Percentiles rank a stretch among this genome's conserved stretches.
Evolutionary conservation across 1,139 yeast genomes (phyloP).

Genomic region (Yamadazyma friedrichii): DNA sequence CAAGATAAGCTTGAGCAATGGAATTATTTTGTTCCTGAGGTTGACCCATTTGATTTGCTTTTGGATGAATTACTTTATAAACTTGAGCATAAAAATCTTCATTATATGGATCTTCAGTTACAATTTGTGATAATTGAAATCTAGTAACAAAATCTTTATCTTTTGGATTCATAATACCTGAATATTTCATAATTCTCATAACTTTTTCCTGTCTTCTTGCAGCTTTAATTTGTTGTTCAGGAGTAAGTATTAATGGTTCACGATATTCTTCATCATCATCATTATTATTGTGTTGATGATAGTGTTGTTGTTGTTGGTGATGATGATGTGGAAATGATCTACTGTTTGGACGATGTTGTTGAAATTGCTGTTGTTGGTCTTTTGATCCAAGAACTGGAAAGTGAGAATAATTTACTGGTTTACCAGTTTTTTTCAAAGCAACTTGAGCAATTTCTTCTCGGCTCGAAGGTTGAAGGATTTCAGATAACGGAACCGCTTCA

Average conservation of each 20-base stretch:
- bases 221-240: conserved; percentile 53
- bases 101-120: conserved; percentile 94
- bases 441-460: conserved; percentile 11
- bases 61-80: conserved; percentile 75
- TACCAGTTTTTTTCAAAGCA: conserved; percentile 16
- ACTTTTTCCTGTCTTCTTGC: conserved; percentile 77
- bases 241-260: conserved; percentile 35
- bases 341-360: conserved; percentile 8
- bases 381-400: conserved; percentile 54
- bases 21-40: conserved; percentile 55
- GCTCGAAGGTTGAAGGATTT: conserved; percentile 13
- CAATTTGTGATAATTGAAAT: conserved; percentile 92
- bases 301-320: conserved; percentile 15
- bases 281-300: conserved; percentile 8
- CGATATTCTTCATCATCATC: conserved; percentile 12
- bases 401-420: conserved; percentile 41
- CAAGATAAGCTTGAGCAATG: conserved; percentile 92
- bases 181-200: conserved; percentile 73
- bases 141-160: conserved; percentile 95
- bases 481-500: conserved; percentile 14
- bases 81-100: conserved; percentile 97
- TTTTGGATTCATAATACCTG: conserved; percentile 95
- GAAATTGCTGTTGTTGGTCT: conserved; percentile 12
- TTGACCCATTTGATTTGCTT: conserved; percentile 47
- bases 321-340: conserved; percentile 17